Base-by-base conservation (phyloP, 371 early-diverging fungal genomes). In the Apophysomyces elegans region DNA sequence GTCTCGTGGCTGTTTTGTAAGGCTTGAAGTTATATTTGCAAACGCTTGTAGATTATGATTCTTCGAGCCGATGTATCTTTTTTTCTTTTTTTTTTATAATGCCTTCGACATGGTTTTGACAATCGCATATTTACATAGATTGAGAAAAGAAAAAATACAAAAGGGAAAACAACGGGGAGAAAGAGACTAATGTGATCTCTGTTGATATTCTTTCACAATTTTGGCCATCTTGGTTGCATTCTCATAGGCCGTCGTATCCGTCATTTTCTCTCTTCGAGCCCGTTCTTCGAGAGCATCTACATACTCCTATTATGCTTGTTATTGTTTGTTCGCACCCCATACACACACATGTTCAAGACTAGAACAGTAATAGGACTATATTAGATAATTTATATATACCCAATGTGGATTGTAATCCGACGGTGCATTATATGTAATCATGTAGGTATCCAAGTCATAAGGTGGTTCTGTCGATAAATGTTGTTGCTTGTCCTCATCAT, bases 331-430 rank as follows among this genome's bases (percentile, higher is more conserved):
- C 9, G 9, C 14, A 43, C 14, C 43, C 14, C 14, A 12, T 43
- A 43, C 14, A 14, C 12, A 12, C 14, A 43, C 9, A 43, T 43
- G 14, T 14, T 9, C 14, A 1, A 43, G 2, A 4, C 43, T 43
- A 43, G 14, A 4, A 43, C 12, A 14, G 9, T 4, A 14, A 14
- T 9, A 43, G 43, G 32, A 26, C 2, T 3, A 3, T 26, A 26
- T 26, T 26, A 26, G 32, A 26, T 26, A 41, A 41, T 41, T 5
- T 47, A 18, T 47, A 47, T n/a, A 6, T 50, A 50, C 54, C 54
- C 54, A 50, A 26, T 50, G 54, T 4, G 54, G 54, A 50, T 50
- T 50, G 21, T 50, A 26, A 50, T 50, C 54, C 16, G 54, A 50
- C 2, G 54, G 54, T 9, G 54, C 54, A 21, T 16, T 21, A 8